Evolutionary conservation across 1,139 yeast species (phyloP).

Genomic region (Yamadazyma sp.): DNA sequence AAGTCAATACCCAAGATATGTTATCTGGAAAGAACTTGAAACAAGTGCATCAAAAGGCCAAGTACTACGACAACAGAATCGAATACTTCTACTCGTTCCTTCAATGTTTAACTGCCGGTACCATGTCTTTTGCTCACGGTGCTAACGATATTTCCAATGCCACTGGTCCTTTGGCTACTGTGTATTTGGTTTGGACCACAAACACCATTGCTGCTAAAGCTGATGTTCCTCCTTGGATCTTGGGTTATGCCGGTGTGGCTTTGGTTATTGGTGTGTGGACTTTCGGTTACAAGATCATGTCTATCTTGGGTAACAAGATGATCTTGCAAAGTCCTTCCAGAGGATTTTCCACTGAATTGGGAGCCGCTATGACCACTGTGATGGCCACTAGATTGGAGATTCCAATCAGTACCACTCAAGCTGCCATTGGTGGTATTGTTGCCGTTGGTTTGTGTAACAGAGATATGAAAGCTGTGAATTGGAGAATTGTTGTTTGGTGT

Average conservation of each 20-base stretch:
- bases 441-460: conserved; percentile 73
- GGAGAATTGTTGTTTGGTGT: conserved; percentile 77
- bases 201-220: conserved; percentile 49
- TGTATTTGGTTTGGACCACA: conserved; percentile 61
- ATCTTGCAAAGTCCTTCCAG: conserved; percentile 78
- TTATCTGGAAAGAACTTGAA: conserved; percentile 42
- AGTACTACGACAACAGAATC: conserved; percentile 68
- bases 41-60: conserved; percentile 56
- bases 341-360: conserved; percentile 78
- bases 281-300: conserved; percentile 70
- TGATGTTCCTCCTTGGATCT: conserved; percentile 70
- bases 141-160: conserved; percentile 82
- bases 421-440: conserved; percentile 80
- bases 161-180: conserved; percentile 71
- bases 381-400: conserved; percentile 73
- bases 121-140: conserved; percentile 83
- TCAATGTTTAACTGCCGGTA: conserved; percentile 74
- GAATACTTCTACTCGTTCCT: conserved; percentile 70
- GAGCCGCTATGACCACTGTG: conserved; percentile 75
- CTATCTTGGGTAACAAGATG: conserved; percentile 70
- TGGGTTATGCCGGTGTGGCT: conserved; percentile 67
- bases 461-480: conserved; percentile 64
- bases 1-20: conserved; percentile 33
- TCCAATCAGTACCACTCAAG: conserved; percentile 77
- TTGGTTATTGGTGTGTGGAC: conserved; percentile 73